Evolutionary conservation across 1,139 yeast species (phyloP).

Genomic region (Diutina catenulata): DNA sequence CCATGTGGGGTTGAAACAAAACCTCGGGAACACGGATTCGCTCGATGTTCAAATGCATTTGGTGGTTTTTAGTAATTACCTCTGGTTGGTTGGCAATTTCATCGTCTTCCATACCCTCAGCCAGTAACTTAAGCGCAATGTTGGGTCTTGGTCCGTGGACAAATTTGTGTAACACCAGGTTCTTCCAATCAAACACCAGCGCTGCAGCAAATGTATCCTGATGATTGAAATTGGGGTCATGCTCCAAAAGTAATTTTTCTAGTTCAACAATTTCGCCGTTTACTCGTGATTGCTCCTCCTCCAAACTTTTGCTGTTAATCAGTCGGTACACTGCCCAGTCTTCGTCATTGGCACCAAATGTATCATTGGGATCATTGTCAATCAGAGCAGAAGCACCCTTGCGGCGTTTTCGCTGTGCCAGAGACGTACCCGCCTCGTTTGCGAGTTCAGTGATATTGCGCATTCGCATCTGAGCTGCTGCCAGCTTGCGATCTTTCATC

Average conservation of each 20-base stretch:
- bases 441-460: conserved; percentile 83
- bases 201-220: conserved; percentile 75
- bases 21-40: conserved; percentile 89
- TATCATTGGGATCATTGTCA: conserved; percentile 87
- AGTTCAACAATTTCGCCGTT: conserved; percentile 46
- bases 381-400: conserved; percentile 44
- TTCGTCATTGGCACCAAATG: conserved; percentile 91
- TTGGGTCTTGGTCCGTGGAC: conserved; percentile 79
- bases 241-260: conserved; percentile 65
- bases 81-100: conserved; percentile 35
- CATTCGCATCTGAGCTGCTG: conserved; percentile 90
- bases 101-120: conserved; percentile 31
- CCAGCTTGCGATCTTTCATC: conserved; percentile 77
- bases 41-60: conserved; percentile 81
- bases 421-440: conserved; percentile 38
- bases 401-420: conserved; percentile 33
- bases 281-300: conserved; percentile 64
- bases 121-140: conserved; percentile 28
- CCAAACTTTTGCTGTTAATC: conserved; percentile 61
- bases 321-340: conserved; percentile 93
- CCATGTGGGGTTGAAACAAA: conserved; percentile 85
- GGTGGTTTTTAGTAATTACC: conserved; percentile 45
- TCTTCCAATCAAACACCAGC: conserved; percentile 71
- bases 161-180: conserved; percentile 69
- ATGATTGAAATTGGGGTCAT: conserved; percentile 74